Percentiles rank a stretch among this genome's conserved stretches.
phyloP scores from a whole-genome alignment of 176 grass and related monocot genomes.

The Triticum timopheevii region DNA sequence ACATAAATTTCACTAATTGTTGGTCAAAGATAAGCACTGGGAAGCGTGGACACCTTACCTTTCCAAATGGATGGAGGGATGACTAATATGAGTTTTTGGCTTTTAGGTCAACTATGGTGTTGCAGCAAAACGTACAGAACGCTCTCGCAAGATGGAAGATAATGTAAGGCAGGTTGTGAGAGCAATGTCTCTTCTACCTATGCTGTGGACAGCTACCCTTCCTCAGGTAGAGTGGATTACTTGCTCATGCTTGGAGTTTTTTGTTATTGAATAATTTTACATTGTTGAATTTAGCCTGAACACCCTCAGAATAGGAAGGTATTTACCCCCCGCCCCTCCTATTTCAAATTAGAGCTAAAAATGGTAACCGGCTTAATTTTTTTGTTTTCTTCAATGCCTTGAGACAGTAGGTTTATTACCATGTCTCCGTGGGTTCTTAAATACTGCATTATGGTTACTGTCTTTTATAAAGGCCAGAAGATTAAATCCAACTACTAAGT shows the following conservation, averaged over 20 bases:
- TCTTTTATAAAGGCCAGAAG: neutral
- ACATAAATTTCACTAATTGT: neutral
- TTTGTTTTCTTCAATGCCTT: neutral
- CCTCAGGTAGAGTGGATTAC: conserved; percentile 24
- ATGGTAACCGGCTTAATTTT: neutral
- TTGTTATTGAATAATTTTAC: conserved; percentile 1
- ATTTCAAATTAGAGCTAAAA: neutral
- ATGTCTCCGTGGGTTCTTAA: neutral
- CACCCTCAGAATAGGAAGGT: neutral
- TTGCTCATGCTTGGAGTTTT: conserved; percentile 5
- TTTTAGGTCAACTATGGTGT: neutral
- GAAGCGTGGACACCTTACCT: neutral
- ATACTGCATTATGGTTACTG: neutral
- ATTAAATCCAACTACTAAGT: neutral
- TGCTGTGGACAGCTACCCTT: conserved; percentile 21
- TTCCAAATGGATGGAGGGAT: neutral
- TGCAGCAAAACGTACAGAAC: neutral
- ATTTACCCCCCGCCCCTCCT: too few relatives aligned
- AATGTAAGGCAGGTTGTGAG: neutral
- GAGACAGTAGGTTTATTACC: neutral
- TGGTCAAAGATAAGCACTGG: neutral
- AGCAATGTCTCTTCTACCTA: neutral
- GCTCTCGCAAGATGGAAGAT: neutral
- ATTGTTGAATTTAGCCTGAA: neutral
- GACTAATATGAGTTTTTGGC: neutral